phyloP scores from a whole-genome alignment of 2,329 filamentous ascomycete genomes.

The Golovinomyces cichoracearum region DNA sequence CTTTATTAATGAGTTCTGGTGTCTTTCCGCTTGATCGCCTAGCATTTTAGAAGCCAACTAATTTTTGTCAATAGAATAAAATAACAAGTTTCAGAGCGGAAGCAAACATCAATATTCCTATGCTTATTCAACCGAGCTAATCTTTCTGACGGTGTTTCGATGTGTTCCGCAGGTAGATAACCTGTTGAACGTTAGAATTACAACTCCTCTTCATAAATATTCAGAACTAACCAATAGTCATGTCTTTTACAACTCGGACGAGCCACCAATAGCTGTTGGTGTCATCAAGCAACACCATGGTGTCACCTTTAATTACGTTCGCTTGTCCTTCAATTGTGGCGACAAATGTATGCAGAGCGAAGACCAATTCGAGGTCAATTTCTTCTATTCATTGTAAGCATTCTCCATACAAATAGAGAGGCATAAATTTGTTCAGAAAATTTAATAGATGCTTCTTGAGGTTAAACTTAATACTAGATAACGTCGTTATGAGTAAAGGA shows the following conservation, averaged over 20 bases:
- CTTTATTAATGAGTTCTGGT: constrained; percentile 48
- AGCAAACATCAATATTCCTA: constrained; percentile 75
- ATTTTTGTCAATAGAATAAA: neutral
- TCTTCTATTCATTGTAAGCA: constrained; percentile 85
- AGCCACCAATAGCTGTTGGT: constrained; percentile 99
- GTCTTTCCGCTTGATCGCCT: constrained; percentile 42
- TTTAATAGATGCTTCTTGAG: constrained; percentile 6
- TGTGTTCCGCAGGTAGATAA: constrained; percentile 90
- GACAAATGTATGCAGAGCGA: constrained; percentile 90
- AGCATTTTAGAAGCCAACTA: constrained; percentile 46
- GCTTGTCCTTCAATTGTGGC: constrained; percentile 95
- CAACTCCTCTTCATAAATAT: neutral
- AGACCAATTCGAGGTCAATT: constrained; percentile 99
- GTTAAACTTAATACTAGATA: neutral
- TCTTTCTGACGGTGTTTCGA: constrained; percentile 89
- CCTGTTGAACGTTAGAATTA: constrained; percentile 24
- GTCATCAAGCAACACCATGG: constrained; percentile 92
- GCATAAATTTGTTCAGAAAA: no score
- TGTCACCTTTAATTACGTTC: constrained; percentile 94
- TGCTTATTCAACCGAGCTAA: constrained; percentile 90
- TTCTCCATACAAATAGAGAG: constrained; percentile 37
- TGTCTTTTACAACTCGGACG: constrained; percentile 88
- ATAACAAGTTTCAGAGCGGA: neutral
- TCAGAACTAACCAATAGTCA: constrained; percentile 42
- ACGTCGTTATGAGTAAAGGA: neutral